Base-by-base conservation (phyloP, 177 flowering plant genomes). In the Telopea speciosissima region DNA sequence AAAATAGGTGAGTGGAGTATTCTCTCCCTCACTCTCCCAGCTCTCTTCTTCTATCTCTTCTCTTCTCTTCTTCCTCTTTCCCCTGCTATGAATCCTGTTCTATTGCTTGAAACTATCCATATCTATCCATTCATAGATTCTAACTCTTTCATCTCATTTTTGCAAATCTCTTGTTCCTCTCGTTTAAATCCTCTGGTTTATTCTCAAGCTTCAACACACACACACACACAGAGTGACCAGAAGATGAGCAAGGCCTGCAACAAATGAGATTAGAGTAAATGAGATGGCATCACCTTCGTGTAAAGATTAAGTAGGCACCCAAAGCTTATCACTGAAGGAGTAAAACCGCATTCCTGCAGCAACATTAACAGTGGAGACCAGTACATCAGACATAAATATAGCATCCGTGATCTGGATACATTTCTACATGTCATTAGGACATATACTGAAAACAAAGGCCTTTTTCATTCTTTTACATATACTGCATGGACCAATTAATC, bases 281-380 rank as follows among this genome's bases (percentile, higher is more conserved):
- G 5, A 65, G 63, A 14, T 22, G n/a, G 0, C 24, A 23, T 28
- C 79, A 92, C 97, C 97, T 93, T 95, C 28, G 82, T 83, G 71
- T 86, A 91, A 68, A 89, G 86, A 85, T 93, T 93, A 44, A 95
- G 87, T 42, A 95, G 90, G 81, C 98, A 93, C 61, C 99, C 99
- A 84, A 88, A 93, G 73, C 82, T 95, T 75, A 93, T 67, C 5
- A 95, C 84, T 44, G 98, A 86, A 78, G 98, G 96, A 33, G 90
- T 76, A 78, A 93, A 88, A 42, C 99, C 97, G 81, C 92, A 95
- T 84, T 95, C 98, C 99, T 95, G 42, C 70, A 84, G 45, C 65
- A 74, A 72, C 10, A 63, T 66, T 14, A 16, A 42, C n/a, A 10
- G n/a, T 60, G 40, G 31, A 28, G 31, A 28, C 69, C 25, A 62